Evolutionary conservation across 768 basidiomycete genomes (phyloP), one percentile per base, ranked within the genome.

Genomic region (Botryobasidium botryosum): DNA sequence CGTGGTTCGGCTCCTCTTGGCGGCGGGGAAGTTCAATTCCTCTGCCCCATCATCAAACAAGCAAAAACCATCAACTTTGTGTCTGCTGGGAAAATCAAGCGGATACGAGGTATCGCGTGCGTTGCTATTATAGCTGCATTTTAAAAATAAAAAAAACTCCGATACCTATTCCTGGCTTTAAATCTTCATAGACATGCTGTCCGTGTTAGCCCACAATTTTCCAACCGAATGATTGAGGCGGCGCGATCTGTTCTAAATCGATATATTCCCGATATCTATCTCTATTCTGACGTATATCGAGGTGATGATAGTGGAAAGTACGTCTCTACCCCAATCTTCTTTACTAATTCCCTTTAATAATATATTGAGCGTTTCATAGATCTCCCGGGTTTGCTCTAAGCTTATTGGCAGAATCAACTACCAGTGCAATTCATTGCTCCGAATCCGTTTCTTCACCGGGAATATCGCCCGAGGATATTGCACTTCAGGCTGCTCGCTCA

Each of bases 271-370:
- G 94, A 99, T 58, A 90, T 96, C 24, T 96, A 97, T 62, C 74
- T 99, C 31, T 92, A 96, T 59, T 92, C 94, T 3, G 94, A 99
- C 51, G 90, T 96, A 20, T 97, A 94, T 64, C 92, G 94, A 59
- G 91, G 91, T 5, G 84, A 86, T 15, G 94, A 97, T 50, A 90
- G 87, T 52, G 92, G 92, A 61, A 96, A 88, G 91, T 91, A 53
- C 50, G 88, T 64, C 0, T 21, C 15, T 43, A 21, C 29, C 23
- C n/a, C 35, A 13, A 24, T 36, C 13, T 15, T 36, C n/a, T 6
- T 38, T 32, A 4, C 17, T 5, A 1, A n/a, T 21, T 15, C 26
- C 3, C 29, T 6, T 25, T 25, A 15, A 6, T 25, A n/a, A 39
- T 20, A n/a, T n/a, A n/a, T n/a, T 15, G 25, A 28, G 25, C 26